These are phyloP conservation scores for Backusella liffmaniae DNA, from an alignment of 192 early-diverging fungal genomes.

Conservation along the genomic window DNA sequence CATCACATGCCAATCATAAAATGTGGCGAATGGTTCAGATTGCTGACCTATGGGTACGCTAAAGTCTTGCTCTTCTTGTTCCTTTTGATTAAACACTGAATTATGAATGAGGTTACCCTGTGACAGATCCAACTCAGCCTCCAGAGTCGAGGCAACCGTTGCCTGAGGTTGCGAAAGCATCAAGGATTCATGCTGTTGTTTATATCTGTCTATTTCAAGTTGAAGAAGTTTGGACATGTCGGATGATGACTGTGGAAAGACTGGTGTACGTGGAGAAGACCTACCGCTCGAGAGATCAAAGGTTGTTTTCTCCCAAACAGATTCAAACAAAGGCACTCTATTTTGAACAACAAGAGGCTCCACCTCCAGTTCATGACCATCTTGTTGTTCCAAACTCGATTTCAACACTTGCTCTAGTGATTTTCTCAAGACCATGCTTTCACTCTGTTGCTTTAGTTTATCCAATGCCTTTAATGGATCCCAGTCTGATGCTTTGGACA, in stretches of 20 bases:
- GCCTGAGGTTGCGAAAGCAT: constrained; percentile 4
- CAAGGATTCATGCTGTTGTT: constrained; percentile 10
- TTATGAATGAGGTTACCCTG: constrained; percentile 9
- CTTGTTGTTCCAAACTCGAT: too few species aligned
- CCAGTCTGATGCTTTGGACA: neutral
- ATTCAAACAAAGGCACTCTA: neutral
- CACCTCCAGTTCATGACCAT: neutral
- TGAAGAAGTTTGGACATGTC: constrained; percentile 18
- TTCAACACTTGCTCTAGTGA: neutral
- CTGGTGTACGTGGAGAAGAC: constrained; percentile 22
- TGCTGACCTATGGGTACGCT: neutral
- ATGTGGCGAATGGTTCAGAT: neutral
- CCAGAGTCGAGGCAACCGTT: constrained; percentile 13
- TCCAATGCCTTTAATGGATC: neutral
- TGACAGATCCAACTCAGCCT: constrained; percentile 24
- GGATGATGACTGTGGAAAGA: neutral
- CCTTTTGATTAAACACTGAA: neutral
- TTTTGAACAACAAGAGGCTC: neutral
- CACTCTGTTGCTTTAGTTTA: constrained; percentile 6
- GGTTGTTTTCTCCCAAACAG: neutral
- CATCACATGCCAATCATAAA: constrained; percentile 3
- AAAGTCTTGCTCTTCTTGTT: neutral
- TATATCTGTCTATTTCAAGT: constrained; percentile 13
- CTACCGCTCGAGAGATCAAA: neutral
- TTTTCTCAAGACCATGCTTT: constrained; percentile 13